Evolutionary conservation across 2,329 filamentous ascomycete genomes (phyloP).

Genomic region (Aspergillus versicolor): DNA sequence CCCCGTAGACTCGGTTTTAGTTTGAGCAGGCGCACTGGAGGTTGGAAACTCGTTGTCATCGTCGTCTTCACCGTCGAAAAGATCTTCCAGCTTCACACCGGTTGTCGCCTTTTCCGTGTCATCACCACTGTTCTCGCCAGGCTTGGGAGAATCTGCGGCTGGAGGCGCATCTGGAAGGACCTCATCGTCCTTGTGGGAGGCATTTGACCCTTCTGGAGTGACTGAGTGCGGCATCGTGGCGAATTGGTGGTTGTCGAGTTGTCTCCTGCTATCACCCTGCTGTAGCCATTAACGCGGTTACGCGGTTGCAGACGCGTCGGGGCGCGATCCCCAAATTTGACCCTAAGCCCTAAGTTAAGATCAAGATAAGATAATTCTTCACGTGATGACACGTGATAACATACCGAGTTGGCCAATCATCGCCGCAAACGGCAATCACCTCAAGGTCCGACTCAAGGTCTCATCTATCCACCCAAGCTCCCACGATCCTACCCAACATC

Average conservation of each 20-base stretch:
- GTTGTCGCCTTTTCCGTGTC: constrained; percentile 19
- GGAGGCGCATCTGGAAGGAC: constrained; percentile 43
- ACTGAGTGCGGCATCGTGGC: constrained; percentile 40
- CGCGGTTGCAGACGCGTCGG: constrained; percentile 16
- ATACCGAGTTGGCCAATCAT: constrained; percentile 6
- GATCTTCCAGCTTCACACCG: constrained; percentile 54
- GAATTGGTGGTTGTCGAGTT: constrained; percentile 1
- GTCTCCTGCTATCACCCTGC: background rate
- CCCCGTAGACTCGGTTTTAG: constrained; percentile 38
- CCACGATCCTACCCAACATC: background rate
- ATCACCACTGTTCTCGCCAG: constrained; percentile 8
- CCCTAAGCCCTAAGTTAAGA: constrained; percentile 21
- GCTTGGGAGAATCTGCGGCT: constrained; percentile 10
- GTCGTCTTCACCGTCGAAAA: constrained; percentile 60
- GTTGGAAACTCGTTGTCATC: constrained; percentile 54
- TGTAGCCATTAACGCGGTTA: constrained; percentile 19
- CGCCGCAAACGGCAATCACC: constrained; percentile 12
- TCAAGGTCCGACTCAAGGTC: no score
- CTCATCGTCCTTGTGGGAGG: constrained; percentile 39
- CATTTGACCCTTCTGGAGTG: constrained; percentile 39
- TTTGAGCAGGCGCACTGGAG: constrained; percentile 51
- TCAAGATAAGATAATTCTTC: background rate
- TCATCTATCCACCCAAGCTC: no score
- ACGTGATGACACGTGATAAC: background rate
- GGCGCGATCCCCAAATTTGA: constrained; percentile 20